These are phyloP conservation scores for Akanthomyces uredinophilus DNA, from an alignment of 2,329 filamentous ascomycete species.

Conservation along the genomic window DNA sequence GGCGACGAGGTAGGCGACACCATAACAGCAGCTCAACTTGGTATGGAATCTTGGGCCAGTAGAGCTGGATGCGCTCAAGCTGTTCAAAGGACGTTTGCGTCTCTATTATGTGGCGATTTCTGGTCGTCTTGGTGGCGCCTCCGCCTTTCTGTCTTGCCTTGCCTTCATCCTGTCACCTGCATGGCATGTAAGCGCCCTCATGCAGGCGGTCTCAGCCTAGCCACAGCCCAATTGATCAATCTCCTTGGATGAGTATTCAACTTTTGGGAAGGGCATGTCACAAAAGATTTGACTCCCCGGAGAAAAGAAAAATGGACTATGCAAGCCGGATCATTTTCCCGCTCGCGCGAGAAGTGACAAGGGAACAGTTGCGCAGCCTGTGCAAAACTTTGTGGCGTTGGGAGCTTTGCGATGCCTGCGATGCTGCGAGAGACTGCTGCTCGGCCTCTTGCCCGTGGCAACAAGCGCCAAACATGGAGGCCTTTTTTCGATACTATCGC, in stretches of 20 bases:
- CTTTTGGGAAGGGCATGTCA: no score
- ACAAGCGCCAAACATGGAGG: background rate
- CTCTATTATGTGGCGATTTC: background rate
- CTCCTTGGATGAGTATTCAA: background rate
- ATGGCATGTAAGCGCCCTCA: background rate
- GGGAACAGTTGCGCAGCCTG: background rate
- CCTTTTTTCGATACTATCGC: conserved; percentile 14
- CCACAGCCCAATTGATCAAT: background rate
- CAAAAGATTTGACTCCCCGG: background rate
- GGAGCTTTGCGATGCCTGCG: conserved; percentile 9
- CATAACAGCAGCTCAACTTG: background rate
- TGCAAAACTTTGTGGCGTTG: conserved; percentile 1
- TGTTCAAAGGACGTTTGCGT: no score
- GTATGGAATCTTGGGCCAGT: no score
- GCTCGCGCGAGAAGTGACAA: background rate
- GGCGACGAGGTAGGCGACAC: background rate
- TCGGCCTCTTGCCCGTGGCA: conserved; percentile 3
- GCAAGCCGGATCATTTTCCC: background rate
- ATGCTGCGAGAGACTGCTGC: background rate
- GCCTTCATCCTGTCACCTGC: background rate
- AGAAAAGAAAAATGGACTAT: background rate
- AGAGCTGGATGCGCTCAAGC: background rate
- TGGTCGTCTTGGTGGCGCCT: background rate
- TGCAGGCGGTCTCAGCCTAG: background rate
- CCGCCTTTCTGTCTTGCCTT: background rate